These are phyloP conservation scores for Candida krabiensis DNA, from an alignment of 805 yeast species.

Conservation along the genomic window DNA sequence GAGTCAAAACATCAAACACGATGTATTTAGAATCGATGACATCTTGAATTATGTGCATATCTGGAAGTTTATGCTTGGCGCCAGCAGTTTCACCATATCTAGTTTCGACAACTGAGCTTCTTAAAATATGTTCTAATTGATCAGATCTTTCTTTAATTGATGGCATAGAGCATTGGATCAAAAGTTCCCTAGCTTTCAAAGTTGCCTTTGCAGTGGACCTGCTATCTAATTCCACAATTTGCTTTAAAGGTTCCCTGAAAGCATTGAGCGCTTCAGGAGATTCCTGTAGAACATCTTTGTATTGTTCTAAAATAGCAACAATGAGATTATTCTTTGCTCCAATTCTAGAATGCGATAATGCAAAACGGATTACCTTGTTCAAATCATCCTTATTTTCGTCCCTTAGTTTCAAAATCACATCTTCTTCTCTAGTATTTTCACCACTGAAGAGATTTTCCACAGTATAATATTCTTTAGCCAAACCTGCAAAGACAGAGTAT, in stretches of 20 bases:
- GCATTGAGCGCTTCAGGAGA: slow-evolving; percentile 65
- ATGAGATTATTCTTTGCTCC: slow-evolving; percentile 90
- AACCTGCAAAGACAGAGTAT: slow-evolving; percentile 65
- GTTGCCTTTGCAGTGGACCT: slow-evolving; percentile 93
- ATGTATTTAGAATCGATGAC: slow-evolving; percentile 95
- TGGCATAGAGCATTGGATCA: slow-evolving; percentile 96
- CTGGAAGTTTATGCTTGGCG: slow-evolving; percentile 76
- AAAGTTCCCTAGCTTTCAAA: slow-evolving; percentile 90
- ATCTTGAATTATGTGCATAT: slow-evolving; percentile 75
- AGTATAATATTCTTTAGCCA: slow-evolving; percentile 70
- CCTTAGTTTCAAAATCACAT: slow-evolving; percentile 81
- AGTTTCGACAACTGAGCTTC: slow-evolving; percentile 86
- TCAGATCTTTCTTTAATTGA: slow-evolving; percentile 94
- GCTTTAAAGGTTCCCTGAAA: slow-evolving; percentile 70
- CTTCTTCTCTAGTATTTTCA: slow-evolving; percentile 78
- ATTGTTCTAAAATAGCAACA: slow-evolving; percentile 78
- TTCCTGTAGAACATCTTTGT: slow-evolving; percentile 76
- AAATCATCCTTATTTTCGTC: slow-evolving; percentile 82
- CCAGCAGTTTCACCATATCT: slow-evolving; percentile 82
- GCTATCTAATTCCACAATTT: slow-evolving; percentile 83
- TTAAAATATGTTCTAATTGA: slow-evolving; percentile 93
- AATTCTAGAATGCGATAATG: slow-evolving; percentile 88
- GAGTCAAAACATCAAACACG: slow-evolving; percentile 93
- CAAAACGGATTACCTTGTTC: slow-evolving; percentile 66
- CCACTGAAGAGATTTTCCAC: slow-evolving; percentile 82